Percentiles rank a stretch among this genome's conserved stretches.
These are phyloP conservation scores for Aristolochia fimbriata DNA, from an alignment of 164 flowering plant genomes.

Conservation along the genomic window DNA sequence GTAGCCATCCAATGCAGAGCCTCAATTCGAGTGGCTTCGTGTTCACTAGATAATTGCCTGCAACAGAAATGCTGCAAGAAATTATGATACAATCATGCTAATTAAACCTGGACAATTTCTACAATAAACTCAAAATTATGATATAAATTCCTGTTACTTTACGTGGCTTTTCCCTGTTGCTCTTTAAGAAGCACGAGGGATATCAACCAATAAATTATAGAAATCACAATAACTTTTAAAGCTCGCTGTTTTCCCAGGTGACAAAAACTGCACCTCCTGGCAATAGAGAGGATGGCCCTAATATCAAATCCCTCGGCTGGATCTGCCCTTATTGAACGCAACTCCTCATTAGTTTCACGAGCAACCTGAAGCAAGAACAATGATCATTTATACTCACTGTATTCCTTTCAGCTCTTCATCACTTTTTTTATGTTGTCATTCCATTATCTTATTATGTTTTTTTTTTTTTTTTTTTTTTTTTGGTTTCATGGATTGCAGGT, in stretches of 20 bases:
- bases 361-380: constrained; percentile 53
- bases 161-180: constrained; percentile 3
- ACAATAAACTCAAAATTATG: background rate
- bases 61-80: constrained; percentile 2
- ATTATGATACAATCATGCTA: constrained; percentile 8
- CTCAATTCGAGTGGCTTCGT: constrained; percentile 92
- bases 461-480: background rate
- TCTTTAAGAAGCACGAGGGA: constrained; percentile 7
- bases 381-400: no score
- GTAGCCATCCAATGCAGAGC: constrained; percentile 87
- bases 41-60: constrained; percentile 78
- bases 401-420: no score
- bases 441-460: background rate
- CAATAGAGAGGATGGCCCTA: constrained; percentile 80
- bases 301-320: constrained; percentile 89
- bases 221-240: constrained; percentile 16
- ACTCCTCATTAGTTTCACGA: constrained; percentile 94
- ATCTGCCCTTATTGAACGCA: constrained; percentile 66
- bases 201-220: constrained; percentile 10
- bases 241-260: constrained; percentile 19
- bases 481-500: background rate
- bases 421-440: background rate
- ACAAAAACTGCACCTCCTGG: constrained; percentile 60
- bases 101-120: background rate
- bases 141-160: background rate